phyloP scores from a whole-genome alignment of 1,139 yeast species.

The Zygosaccharomyces pseudobailii region DNA sequence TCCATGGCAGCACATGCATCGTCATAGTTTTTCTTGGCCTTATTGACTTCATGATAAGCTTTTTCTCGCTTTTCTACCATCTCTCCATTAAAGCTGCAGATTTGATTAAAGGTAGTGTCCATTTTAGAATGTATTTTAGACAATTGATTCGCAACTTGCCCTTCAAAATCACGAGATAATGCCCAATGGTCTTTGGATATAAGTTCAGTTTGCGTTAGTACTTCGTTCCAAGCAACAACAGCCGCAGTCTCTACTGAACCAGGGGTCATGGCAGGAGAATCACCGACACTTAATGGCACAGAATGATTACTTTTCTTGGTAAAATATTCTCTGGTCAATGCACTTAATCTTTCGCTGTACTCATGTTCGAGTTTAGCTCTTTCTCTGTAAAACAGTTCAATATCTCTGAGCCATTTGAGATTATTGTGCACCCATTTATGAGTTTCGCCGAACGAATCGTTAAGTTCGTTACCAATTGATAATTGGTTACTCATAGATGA shows the following conservation, averaged over 20 bases:
- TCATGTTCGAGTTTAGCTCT: slow-evolving; percentile 79
- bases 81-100: slow-evolving; percentile 56
- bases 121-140: slow-evolving; percentile 50
- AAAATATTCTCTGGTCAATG: slow-evolving; percentile 63
- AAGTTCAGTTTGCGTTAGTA: slow-evolving; percentile 77
- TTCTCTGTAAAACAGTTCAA: slow-evolving; percentile 80
- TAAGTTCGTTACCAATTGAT: slow-evolving; percentile 62
- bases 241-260: slow-evolving; percentile 91
- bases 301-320: slow-evolving; percentile 70
- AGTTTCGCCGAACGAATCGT: slow-evolving; percentile 75
- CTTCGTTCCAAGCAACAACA: slow-evolving; percentile 92
- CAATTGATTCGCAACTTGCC: slow-evolving; percentile 62
- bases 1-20: slow-evolving; percentile 78
- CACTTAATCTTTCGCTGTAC: slow-evolving; percentile 63
- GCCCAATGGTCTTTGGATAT: slow-evolving; percentile 64
- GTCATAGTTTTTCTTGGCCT: slow-evolving; percentile 73
- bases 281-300: slow-evolving; percentile 79
- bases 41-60: slow-evolving; percentile 61
- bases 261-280: slow-evolving; percentile 84
- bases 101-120: slow-evolving; percentile 50
- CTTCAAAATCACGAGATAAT: slow-evolving; percentile 57
- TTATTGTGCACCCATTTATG: slow-evolving; percentile 75
- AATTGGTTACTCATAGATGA: slow-evolving; percentile 22
- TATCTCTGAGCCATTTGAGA: slow-evolving; percentile 67
- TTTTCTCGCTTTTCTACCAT: slow-evolving; percentile 54